Percentiles rank a stretch among this genome's conserved stretches.
phyloP scores from a whole-genome alignment of 2,329 filamentous ascomycete species.

The Colletotrichum sp. region DNA sequence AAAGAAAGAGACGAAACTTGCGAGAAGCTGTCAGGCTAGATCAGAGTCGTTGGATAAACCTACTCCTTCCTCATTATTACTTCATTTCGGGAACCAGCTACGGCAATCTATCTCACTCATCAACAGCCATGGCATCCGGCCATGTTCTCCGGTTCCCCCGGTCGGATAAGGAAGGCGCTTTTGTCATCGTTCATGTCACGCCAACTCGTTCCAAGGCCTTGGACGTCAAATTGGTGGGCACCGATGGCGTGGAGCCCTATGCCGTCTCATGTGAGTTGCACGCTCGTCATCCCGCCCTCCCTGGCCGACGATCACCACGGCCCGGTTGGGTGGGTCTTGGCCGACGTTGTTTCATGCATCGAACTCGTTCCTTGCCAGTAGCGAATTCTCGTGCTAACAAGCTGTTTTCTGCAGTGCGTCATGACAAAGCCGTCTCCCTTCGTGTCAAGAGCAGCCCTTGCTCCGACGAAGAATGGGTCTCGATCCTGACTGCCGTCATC shows the following conservation, averaged over 20 bases:
- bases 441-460: conserved; percentile 60
- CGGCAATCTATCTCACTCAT: neutral
- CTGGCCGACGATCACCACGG: conserved; percentile 17
- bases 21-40: neutral
- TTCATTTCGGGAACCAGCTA: neutral
- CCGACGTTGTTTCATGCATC: conserved; percentile 25
- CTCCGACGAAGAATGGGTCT: conserved; percentile 70
- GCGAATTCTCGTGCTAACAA: conserved; percentile 1
- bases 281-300: conserved; percentile 13
- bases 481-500: conserved; percentile 63
- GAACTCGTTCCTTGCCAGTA: conserved; percentile 1
- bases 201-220: conserved; percentile 55
- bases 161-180: conserved; percentile 55
- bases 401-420: conserved; percentile 30
- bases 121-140: conserved; percentile 8
- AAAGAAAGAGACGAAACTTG: neutral
- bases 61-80: neutral
- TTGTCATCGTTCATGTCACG: conserved; percentile 66
- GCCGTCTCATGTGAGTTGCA: conserved; percentile 58
- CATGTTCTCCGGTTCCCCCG: conserved; percentile 64
- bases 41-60: neutral
- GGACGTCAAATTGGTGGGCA: conserved; percentile 71
- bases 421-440: conserved; percentile 58
- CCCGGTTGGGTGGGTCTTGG: conserved; percentile 14
- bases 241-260: conserved; percentile 69